phyloP scores from a whole-genome alignment of 345 rosid species.

The Salix purpurea region DNA sequence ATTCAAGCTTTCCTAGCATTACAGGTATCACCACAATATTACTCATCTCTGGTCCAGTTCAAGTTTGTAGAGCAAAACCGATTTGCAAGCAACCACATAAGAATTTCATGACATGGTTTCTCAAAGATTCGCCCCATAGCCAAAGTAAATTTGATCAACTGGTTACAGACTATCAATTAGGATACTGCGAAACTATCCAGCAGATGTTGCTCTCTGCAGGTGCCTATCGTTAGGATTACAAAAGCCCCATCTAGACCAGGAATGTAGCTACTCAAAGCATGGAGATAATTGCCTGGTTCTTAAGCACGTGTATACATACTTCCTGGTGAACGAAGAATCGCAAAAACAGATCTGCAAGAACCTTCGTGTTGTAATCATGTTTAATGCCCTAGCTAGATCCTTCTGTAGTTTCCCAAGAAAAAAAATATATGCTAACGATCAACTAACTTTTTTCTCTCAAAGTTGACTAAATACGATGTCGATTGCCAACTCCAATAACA shows the following conservation, averaged over 20 bases:
- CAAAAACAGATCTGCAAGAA: conserved; percentile 43
- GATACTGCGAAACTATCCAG: background rate
- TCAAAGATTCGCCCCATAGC: background rate
- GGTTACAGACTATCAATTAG: background rate
- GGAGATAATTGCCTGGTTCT: background rate
- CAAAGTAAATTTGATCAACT: background rate
- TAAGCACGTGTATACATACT: background rate
- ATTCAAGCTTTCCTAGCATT: background rate
- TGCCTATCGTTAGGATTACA: background rate
- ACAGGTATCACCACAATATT: background rate
- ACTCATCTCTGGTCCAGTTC: background rate
- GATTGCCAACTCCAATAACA: no score
- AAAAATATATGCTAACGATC: background rate
- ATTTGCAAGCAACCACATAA: background rate
- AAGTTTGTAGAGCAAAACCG: background rate
- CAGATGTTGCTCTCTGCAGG: background rate
- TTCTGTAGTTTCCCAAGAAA: conserved; percentile 32
- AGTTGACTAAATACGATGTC: no score
- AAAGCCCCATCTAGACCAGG: background rate
- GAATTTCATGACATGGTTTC: background rate
- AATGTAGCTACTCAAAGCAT: background rate
- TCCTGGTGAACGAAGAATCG: background rate
- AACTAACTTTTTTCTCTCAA: background rate
- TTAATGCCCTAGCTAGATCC: conserved; percentile 69
- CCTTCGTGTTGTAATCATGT: conserved; percentile 72